Conservation (phyloP, 768 basidiomycete genomes). For the Tephrocybe sp. region DNA sequence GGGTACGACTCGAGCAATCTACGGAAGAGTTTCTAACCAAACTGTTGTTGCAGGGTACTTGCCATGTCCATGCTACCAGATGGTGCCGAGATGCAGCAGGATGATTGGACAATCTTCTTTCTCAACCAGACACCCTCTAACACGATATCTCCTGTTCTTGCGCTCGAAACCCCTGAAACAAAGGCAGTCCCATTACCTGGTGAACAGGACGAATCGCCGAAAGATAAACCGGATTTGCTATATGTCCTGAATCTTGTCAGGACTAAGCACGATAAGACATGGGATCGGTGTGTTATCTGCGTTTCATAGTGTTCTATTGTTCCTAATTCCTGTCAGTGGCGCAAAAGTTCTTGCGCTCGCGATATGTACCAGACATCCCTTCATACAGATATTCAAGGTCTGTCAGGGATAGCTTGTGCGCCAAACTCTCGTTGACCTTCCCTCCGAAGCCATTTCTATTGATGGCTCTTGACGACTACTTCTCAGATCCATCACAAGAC, state of each 20-base stretch:
- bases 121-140: slow-evolving; percentile 92
- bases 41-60: slow-evolving; percentile 57
- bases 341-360: slow-evolving; percentile 94
- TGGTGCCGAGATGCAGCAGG: slow-evolving; percentile 90
- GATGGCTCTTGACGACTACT: slow-evolving; percentile 95
- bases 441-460: slow-evolving; percentile 78
- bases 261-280: slow-evolving; percentile 85
- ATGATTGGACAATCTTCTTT: slow-evolving; percentile 99
- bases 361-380: slow-evolving; percentile 89
- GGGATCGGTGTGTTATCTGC: slow-evolving; percentile 56
- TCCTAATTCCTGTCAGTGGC: slow-evolving; percentile 50
- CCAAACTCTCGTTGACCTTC: not conserved
- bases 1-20: slow-evolving; percentile 51
- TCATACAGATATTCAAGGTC: slow-evolving; percentile 95
- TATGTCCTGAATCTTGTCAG: slow-evolving; percentile 90
- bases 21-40: slow-evolving; percentile 10
- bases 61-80: slow-evolving; percentile 99
- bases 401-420: not conserved
- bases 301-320: not conserved
- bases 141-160: slow-evolving; percentile 78
- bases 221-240: slow-evolving; percentile 53
- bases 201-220: slow-evolving; percentile 24
- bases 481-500: slow-evolving; percentile 83
- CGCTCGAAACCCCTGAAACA: slow-evolving; percentile 57
- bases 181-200: slow-evolving; percentile 33